Evolutionary conservation across 495 filamentous ascomycete genomes (phyloP).

Genomic region (Pseudomonodictys pantanalensis): DNA sequence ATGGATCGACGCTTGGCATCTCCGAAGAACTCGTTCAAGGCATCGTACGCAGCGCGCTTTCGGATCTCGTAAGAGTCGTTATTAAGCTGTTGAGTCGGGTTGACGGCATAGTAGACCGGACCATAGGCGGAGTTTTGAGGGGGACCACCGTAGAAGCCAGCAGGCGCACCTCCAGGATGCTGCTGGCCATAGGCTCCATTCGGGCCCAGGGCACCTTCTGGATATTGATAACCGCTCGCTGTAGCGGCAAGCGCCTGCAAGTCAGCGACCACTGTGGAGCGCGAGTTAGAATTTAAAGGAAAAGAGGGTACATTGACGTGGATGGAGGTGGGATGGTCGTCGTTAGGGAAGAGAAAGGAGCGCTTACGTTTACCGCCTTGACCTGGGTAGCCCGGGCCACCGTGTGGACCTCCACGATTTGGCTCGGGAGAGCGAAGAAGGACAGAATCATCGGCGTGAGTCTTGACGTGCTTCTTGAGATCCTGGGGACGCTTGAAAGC

Average conservation of each 20-base stretch:
- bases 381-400: slow-evolving; percentile 54
- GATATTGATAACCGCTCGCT: slow-evolving; percentile 41
- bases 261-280: slow-evolving; percentile 45
- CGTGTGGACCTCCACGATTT: slow-evolving; percentile 45
- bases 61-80: slow-evolving; percentile 59
- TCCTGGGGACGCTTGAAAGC: slow-evolving; percentile 99
- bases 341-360: slow-evolving; percentile 13
- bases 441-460: slow-evolving; percentile 97
- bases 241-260: slow-evolving; percentile 48
- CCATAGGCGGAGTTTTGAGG: slow-evolving; percentile 60
- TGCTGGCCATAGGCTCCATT: slow-evolving; percentile 31
- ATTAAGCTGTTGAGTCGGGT: slow-evolving; percentile 51
- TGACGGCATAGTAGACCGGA: slow-evolving; percentile 66
- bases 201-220: slow-evolving; percentile 32
- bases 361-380: slow-evolving; percentile 56
- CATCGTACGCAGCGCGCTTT: slow-evolving; percentile 80
- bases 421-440: slow-evolving; percentile 75
- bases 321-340: slow-evolving; percentile 20
- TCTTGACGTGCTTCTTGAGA: slow-evolving; percentile 99
- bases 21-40: slow-evolving; percentile 89
- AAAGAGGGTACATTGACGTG: slow-evolving; percentile 7
- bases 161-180: slow-evolving; percentile 30
- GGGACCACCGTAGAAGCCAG: slow-evolving; percentile 59
- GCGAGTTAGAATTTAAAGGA: slow-evolving; percentile 32
- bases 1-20: slow-evolving; percentile 86